Conservation (phyloP, 2,329 filamentous ascomycete species). For the Zalaria obscura region DNA sequence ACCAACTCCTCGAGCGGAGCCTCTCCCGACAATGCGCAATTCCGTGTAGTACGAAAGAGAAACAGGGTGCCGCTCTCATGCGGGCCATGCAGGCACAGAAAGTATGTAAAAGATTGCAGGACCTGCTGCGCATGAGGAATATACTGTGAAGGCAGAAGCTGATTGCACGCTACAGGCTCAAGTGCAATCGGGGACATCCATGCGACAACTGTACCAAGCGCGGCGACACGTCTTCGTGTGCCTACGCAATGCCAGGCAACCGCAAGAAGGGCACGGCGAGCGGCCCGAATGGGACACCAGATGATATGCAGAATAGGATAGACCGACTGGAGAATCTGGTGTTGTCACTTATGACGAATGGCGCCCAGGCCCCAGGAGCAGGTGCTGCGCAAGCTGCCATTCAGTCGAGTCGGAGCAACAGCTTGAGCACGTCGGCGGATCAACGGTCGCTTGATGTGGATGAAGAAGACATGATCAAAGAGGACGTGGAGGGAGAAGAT, state of each 20-base stretch:
- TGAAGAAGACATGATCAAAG: slow-evolving; percentile 41
- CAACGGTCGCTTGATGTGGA: slow-evolving; percentile 34
- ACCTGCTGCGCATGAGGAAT: neutral
- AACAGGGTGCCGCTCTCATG: slow-evolving; percentile 88
- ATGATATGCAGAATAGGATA: slow-evolving; percentile 98
- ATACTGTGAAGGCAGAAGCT: slow-evolving; percentile 12
- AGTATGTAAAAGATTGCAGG: slow-evolving; percentile 40
- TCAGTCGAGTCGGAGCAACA: slow-evolving; percentile 24
- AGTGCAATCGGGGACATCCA: slow-evolving; percentile 83
- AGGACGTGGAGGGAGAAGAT: slow-evolving; percentile 35
- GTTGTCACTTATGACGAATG: slow-evolving; percentile 85
- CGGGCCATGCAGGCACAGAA: slow-evolving; percentile 78
- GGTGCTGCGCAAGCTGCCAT: slow-evolving; percentile 42
- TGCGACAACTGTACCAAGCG: slow-evolving; percentile 93
- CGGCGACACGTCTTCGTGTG: slow-evolving; percentile 66
- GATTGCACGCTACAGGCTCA: slow-evolving; percentile 44
- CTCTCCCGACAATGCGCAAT: slow-evolving; percentile 68
- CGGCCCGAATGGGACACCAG: slow-evolving; percentile 42
- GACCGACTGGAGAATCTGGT: slow-evolving; percentile 88
- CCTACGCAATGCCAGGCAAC: slow-evolving; percentile 55
- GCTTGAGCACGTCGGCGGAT: slow-evolving; percentile 23
- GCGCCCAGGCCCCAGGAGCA: slow-evolving; percentile 46
- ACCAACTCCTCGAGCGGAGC: slow-evolving; percentile 64
- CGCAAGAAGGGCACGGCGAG: slow-evolving; percentile 52
- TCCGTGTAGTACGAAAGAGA: slow-evolving; percentile 77